These are phyloP conservation scores for Globisporangium viniferum DNA, from an alignment of 352 stramenopile species.

Conservation along the genomic window DNA sequence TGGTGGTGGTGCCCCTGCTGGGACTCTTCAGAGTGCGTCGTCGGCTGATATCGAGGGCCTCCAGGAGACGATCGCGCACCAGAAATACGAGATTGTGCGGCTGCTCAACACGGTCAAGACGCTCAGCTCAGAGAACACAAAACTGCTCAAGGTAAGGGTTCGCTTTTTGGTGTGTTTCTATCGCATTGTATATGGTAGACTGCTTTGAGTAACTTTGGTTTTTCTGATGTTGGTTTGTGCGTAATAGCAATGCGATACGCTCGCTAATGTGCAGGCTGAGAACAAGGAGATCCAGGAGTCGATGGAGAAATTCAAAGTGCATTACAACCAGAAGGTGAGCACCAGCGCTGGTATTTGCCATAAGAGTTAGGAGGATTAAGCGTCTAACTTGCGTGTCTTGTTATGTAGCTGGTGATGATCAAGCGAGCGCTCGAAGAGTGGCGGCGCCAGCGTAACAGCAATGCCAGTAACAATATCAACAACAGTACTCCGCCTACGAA, in stretches of 20 bases:
- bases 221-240: not conserved
- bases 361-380: not conserved
- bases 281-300: constrained; percentile 76
- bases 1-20: not conserved
- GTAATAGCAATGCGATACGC: constrained; percentile 68
- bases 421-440: constrained; percentile 88
- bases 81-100: constrained; percentile 83
- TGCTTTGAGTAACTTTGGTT: not conserved
- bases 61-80: constrained; percentile 54
- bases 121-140: constrained; percentile 81
- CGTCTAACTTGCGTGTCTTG: not conserved
- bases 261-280: constrained; percentile 69
- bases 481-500: not conserved
- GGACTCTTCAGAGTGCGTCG: not conserved
- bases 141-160: constrained; percentile 64
- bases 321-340: constrained; percentile 86
- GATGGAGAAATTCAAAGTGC: constrained; percentile 84
- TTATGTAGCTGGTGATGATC: constrained; percentile 76
- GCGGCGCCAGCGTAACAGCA: constrained; percentile 56
- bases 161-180: not conserved
- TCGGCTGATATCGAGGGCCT: constrained; percentile 36
- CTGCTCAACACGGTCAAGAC: constrained; percentile 84
- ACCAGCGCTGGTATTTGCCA: not conserved
- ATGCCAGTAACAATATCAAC: constrained; percentile 12
- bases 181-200: not conserved